Evolutionary conservation across 2,329 filamentous ascomycete species (phyloP).

Genomic region (Paecilomyces sp.): DNA sequence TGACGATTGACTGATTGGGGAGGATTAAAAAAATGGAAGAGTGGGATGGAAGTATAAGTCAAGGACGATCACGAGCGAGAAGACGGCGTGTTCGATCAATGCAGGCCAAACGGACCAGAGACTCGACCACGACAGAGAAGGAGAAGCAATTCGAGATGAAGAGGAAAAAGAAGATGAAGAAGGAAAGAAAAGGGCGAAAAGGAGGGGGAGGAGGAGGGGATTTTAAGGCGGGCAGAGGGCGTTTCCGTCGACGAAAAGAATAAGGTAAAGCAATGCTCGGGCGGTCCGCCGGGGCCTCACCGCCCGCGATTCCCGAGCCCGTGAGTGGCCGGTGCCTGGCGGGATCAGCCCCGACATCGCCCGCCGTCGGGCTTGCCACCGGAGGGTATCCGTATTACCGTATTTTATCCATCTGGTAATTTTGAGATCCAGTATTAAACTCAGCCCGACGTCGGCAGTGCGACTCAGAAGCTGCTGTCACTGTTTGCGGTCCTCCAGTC

Average conservation of each 20-base stretch:
- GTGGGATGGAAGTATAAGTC: constrained; percentile 3
- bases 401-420: too few relatives aligned
- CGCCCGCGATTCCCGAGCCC: background rate
- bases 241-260: constrained; percentile 4
- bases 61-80: background rate
- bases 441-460: background rate
- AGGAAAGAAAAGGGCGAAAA: background rate
- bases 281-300: background rate
- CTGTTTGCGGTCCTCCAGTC: background rate
- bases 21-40: constrained; percentile 1
- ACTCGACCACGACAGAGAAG: background rate
- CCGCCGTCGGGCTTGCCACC: background rate
- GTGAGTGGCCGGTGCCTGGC: background rate
- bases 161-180: background rate
- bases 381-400: too few relatives aligned
- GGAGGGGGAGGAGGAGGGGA: constrained; percentile 6
- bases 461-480: background rate
- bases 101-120: background rate
- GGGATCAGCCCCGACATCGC: background rate
- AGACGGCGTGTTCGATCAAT: background rate
- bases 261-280: constrained; percentile 2
- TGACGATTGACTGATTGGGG: constrained; percentile 12
- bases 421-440: too few relatives aligned
- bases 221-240: constrained; percentile 14
- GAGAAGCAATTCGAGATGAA: constrained; percentile 6